Evolutionary conservation across 2,329 filamentous ascomycete species (phyloP), one percentile per base, ranked within the genome.

Genomic region (Dactylellina sp.): DNA sequence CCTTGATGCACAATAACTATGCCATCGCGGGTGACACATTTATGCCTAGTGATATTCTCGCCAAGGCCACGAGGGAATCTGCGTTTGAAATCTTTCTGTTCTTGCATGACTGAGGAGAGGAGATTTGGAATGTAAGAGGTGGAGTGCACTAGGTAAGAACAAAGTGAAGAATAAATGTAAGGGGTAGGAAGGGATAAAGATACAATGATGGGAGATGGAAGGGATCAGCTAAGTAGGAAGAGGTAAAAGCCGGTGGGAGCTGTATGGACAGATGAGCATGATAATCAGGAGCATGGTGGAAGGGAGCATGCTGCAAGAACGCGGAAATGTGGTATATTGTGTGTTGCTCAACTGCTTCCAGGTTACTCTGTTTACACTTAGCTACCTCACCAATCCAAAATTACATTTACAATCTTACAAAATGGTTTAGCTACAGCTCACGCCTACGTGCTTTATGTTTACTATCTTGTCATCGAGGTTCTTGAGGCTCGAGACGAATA

Each of bases 401-500:
- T 32, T 9, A 32, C 28, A 32, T 32, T 32, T 32, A 32, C 9
- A 32, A 32, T 4, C 28, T 32, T 32, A 32, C 28, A 32, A 11
- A 11, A 16, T 7, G 37, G n/a, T n/a, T n/a, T n/a, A 3, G 1
- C 6, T 57, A 57, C 37, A 44, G 2, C 18, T 57, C 53, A 42
- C 53, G 53, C 53, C 53, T 57, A 57, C 18, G 37, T 25, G 24
- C 1, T 11, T 57, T 42, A 57, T 18, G 12, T 24, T 32, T 57
- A 44, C 53, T 57, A 12, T 25, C 25, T 35, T 57, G 56, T 47
- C 40, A 60, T 35, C 56, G 56, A 60, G 56, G 42, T 49, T 60
- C 56, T 60, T 60, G 56, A 60, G 56, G 40, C 42, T 60, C 56
- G 56, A 47, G 42, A 60, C 56, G 7, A 49, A 60, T 47, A 12